Evolutionary conservation across 2,329 filamentous ascomycete species (phyloP), one percentile per base, ranked within the genome.

Genomic region (Phialophora verrucosa): DNA sequence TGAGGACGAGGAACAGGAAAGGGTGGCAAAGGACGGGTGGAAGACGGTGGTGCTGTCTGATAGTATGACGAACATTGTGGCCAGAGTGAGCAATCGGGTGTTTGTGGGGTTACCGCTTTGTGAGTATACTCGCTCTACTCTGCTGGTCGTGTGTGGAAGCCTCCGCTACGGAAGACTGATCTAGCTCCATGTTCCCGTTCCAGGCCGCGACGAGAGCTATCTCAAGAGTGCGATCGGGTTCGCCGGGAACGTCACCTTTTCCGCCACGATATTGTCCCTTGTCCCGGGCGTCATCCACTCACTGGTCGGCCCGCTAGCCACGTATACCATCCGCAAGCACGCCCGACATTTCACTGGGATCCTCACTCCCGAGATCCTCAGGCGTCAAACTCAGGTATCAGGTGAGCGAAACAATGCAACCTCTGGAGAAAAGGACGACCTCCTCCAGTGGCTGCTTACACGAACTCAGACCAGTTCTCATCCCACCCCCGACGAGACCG

Each of bases 381-480:
- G 83, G 69, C 82, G 86, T 0, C 76, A 87, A 23, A 17, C 29
- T 32, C 78, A 82, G 57, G 81, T 86, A 73, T 70, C 72, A 31
- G 79, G 76, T 57, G 80, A 82, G 59, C 76, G 77, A 2, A 76
- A 75, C 0, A 25, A 47, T 38, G 12, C 38, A 25, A 35, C 29
- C 17, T 8, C 58, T 12, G 80, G 83, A 35, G 78, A 81, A 38
- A 47, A 47, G 0, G 84, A 87, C 58, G 85, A 87, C 75, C 85
- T 83, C 70, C 76, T 88, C 29, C 86, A 83, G 4, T 88, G 86
- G 86, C 78, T 66, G 4, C 31, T 66, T 14, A 66, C 59, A n/a
- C 64, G 59, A 10, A 59, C 64, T 2, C 51, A 62, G 29, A 65
- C 38, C 2, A 59, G 58, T 27, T 59, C 59, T 42, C 27, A 44